Evolutionary conservation across 2,329 filamentous ascomycete species (phyloP).

Genomic region (Chaetomium sp.): DNA sequence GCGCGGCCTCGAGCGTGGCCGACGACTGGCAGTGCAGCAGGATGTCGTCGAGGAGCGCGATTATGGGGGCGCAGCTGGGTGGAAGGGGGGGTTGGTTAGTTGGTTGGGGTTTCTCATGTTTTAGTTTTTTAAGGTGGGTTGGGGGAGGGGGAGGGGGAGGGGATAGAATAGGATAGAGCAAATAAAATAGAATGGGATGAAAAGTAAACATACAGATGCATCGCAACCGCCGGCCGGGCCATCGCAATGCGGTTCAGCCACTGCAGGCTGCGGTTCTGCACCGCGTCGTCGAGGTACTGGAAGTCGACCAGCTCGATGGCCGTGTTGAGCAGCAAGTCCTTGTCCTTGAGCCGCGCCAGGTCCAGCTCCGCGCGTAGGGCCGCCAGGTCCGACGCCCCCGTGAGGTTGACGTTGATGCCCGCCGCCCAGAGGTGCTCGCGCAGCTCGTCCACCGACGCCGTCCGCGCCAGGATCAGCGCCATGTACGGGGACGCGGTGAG

Average conservation of each 20-base stretch:
- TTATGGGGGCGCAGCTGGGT: constrained; percentile 54
- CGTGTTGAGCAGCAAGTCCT: constrained; percentile 63
- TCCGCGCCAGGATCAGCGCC: constrained; percentile 59
- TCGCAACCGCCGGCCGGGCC: constrained; percentile 57
- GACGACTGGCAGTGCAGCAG: constrained; percentile 65
- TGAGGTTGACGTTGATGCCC: constrained; percentile 49
- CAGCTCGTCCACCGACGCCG: constrained; percentile 59
- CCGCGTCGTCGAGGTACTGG: constrained; percentile 62
- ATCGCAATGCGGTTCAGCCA: constrained; percentile 63
- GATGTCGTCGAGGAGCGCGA: constrained; percentile 61
- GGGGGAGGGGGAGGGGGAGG: not conserved
- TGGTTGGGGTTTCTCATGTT: not conserved
- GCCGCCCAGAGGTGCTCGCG: constrained; percentile 65
- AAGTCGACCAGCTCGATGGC: constrained; percentile 69
- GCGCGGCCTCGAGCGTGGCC: constrained; percentile 61
- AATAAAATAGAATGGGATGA: not conserved
- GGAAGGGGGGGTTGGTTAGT: not conserved
- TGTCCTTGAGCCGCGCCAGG: constrained; percentile 55
- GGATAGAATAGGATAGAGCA: not conserved
- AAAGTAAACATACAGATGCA: constrained; percentile 55
- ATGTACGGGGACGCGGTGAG: constrained; percentile 59
- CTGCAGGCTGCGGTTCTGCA: constrained; percentile 60
- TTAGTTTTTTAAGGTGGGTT: no score
- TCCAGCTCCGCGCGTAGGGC: constrained; percentile 44
- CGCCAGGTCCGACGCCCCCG: constrained; percentile 39